phyloP scores from a whole-genome alignment of 2,329 filamentous ascomycete genomes.

The Claviceps humidiphila region DNA sequence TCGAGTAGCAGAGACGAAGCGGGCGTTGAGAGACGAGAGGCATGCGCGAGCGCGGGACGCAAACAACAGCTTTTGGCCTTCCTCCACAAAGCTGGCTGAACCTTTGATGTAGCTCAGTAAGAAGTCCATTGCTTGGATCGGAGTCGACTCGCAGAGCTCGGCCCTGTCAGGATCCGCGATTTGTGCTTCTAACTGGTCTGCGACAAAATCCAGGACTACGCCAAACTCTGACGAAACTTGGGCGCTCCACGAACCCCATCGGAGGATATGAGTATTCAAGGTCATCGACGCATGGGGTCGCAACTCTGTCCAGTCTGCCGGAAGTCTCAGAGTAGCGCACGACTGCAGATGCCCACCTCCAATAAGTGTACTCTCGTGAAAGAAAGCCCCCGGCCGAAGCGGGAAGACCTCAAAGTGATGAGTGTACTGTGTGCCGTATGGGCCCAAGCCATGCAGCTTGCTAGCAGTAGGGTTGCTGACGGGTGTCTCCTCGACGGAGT shows the following conservation, averaged over 20 bases:
- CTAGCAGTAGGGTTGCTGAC: constrained; percentile 9
- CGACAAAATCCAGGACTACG: constrained; percentile 45
- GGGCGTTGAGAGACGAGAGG: constrained; percentile 26
- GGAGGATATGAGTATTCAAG: constrained; percentile 34
- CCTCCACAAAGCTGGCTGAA: constrained; percentile 25
- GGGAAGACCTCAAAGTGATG: constrained; percentile 51
- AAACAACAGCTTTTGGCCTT: constrained; percentile 26
- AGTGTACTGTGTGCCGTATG: constrained; percentile 48
- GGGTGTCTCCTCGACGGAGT: constrained; percentile 5
- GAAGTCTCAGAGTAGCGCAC: constrained; percentile 19
- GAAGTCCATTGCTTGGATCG: constrained; percentile 26
- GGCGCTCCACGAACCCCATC: constrained; percentile 45
- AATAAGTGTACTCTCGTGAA: constrained; percentile 45
- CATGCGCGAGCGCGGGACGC: constrained; percentile 30
- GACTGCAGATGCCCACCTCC: constrained; percentile 32
- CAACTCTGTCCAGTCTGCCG: constrained; percentile 7
- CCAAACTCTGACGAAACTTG: constrained; percentile 48
- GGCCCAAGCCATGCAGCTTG: constrained; percentile 39
- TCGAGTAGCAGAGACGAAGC: constrained; percentile 11
- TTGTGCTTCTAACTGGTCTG: constrained; percentile 27
- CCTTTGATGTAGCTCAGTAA: constrained; percentile 34
- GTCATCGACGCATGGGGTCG: constrained; percentile 27
- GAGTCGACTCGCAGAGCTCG: constrained; percentile 6
- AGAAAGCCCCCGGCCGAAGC: constrained; percentile 40
- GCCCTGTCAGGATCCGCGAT: background rate